A percentile compares a stretch with the other conserved stretches of the same genome.
Evolutionary conservation across 148 eudicot genomes (phyloP).

Genomic region (Vaccinium darrowii): DNA sequence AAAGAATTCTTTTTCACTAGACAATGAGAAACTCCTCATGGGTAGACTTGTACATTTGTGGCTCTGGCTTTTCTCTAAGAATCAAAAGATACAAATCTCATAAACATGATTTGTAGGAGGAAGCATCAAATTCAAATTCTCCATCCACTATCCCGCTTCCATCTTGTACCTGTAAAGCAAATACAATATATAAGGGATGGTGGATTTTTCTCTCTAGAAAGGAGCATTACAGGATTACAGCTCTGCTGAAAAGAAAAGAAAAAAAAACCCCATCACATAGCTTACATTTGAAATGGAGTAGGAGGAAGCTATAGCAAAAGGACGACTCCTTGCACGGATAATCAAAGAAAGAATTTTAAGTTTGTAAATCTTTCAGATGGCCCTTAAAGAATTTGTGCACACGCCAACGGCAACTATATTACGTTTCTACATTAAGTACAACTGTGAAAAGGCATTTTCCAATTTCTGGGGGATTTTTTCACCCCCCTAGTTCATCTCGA

Average conservation of each 20-base stretch:
- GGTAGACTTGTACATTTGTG: neutral
- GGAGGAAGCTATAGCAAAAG: neutral
- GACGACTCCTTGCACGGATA: neutral
- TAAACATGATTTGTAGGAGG: slow-evolving; percentile 31
- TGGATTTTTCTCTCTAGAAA: neutral
- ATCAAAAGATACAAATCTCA: slow-evolving; percentile 17
- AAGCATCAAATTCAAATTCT: slow-evolving; percentile 45
- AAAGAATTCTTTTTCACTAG: neutral
- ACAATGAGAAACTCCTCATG: slow-evolving; percentile 19
- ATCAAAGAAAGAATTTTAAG: neutral
- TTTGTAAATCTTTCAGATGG: slow-evolving; percentile 5
- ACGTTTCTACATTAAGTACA: neutral
- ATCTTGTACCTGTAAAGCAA: slow-evolving; percentile 47
- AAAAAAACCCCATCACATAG: neutral
- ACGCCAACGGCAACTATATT: neutral
- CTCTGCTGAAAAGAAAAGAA: neutral
- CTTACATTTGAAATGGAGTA: neutral
- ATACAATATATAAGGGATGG: neutral
- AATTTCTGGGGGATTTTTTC: neutral
- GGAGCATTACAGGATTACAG: no score
- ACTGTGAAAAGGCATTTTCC: neutral
- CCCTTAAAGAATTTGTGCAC: neutral
- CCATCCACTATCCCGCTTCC: slow-evolving; percentile 32
- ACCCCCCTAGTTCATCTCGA: neutral
- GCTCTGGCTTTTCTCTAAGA: neutral